Base-by-base conservation (phyloP, 2,329 filamentous ascomycete species). In the Neoarthrinium moseri region DNA sequence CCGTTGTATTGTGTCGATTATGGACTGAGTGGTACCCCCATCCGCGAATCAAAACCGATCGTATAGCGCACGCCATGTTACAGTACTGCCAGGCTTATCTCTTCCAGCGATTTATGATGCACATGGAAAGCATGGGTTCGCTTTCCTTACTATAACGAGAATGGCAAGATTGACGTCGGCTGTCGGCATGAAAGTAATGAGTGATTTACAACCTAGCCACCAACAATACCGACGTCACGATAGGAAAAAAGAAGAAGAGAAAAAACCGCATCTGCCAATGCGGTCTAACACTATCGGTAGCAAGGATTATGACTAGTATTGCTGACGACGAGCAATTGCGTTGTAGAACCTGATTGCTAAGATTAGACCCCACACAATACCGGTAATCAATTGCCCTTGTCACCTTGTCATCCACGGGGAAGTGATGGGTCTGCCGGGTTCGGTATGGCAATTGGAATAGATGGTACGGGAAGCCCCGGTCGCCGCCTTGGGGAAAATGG, bases 231-330 rank as follows among this genome's bases (percentile, higher is more conserved):
- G 35, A 38, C 35, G 35, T 38, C 35, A 38, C 35, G 5, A 24
- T 15, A 10, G n/a, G n/a, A n/a, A n/a, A n/a, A n/a, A n/a, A n/a
- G n/a, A n/a, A n/a, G n/a, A n/a, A n/a, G n/a, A n/a, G n/a, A 24
- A n/a, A 17, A 26, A 4, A 5, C 20, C 17, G 20, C n/a, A 12
- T 23, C 17, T 38, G 35, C 35, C 35, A 26, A 38, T 24, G 20
- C 35, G 35, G 22, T 8, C 35, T 22, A 38, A 38, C 10, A 23
- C 18, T 23, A 22, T 15, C 35, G 20, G 22, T 22, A 2, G 35
- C 35, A 38, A 38, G 35, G 35, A 38, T 38, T 22, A 38, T 38
- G 35, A 38, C 17, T 23, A 23, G 35, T 24, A 23, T 21, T 38
- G 21, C 10, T 22, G 17, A 23, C 21, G 4, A 10, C 22, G 20